phyloP scores from a whole-genome alignment of 2,329 filamentous ascomycete genomes.

The Hymenoscyphus repandus region DNA sequence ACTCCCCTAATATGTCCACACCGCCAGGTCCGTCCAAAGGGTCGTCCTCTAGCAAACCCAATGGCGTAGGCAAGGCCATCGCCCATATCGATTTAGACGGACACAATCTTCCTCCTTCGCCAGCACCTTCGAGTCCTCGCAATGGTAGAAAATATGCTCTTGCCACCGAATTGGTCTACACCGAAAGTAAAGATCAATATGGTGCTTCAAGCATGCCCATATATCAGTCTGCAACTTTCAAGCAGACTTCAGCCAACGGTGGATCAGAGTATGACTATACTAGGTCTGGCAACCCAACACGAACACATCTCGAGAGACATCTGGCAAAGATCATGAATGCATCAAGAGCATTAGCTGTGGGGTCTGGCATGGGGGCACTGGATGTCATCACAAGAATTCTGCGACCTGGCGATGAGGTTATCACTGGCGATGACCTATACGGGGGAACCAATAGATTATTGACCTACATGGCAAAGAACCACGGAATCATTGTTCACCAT shows the following conservation, averaged over 20 bases:
- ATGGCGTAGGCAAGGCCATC: slow-evolving; percentile 26
- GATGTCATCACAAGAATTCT: slow-evolving; percentile 93
- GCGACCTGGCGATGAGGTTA: slow-evolving; percentile 89
- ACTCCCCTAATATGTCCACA: slow-evolving; percentile 28
- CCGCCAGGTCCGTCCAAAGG: slow-evolving; percentile 26
- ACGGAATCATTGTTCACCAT: slow-evolving; percentile 90
- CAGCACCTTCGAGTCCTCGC: slow-evolving; percentile 84
- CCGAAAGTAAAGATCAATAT: slow-evolving; percentile 94
- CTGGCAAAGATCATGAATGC: slow-evolving; percentile 99
- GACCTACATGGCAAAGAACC: slow-evolving; percentile 83
- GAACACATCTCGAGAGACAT: slow-evolving; percentile 92
- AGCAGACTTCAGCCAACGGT: slow-evolving; percentile 75
- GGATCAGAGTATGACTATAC: slow-evolving; percentile 97
- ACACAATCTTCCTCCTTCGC: slow-evolving; percentile 82
- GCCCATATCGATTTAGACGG: slow-evolving; percentile 70
- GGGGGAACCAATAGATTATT: slow-evolving; percentile 91
- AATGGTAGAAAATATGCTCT: slow-evolving; percentile 86
- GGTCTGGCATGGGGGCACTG: slow-evolving; percentile 94
- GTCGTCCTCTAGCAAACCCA: slow-evolving; percentile 19
- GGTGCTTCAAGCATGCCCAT: slow-evolving; percentile 94
- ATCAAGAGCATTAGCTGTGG: slow-evolving; percentile 82
- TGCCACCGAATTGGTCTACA: slow-evolving; percentile 94
- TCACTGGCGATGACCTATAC: slow-evolving; percentile 95
- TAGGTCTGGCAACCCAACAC: slow-evolving; percentile 91
- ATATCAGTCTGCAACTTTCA: slow-evolving; percentile 98